phyloP scores from a whole-genome alignment of 2,329 filamentous ascomycete species.

The Herpomyces periplanetae region DNA sequence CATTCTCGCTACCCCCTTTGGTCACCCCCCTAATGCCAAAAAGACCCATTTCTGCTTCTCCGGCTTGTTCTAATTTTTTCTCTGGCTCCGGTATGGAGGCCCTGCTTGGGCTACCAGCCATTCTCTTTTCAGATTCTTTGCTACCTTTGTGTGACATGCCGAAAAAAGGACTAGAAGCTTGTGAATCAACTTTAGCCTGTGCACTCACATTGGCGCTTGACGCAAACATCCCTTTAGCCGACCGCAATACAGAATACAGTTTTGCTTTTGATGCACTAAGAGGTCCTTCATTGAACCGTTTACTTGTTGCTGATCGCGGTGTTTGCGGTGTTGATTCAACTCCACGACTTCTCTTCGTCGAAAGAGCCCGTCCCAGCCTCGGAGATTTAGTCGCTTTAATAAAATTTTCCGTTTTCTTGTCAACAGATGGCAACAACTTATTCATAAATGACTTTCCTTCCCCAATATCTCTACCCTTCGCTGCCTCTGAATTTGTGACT shows the following conservation, averaged over 20 bases:
- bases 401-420: no score
- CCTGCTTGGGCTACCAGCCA: slow-evolving; percentile 9
- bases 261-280: slow-evolving; percentile 74
- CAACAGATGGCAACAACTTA: no score
- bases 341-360: no score
- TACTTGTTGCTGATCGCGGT: slow-evolving; percentile 9
- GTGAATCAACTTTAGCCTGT: slow-evolving; percentile 15
- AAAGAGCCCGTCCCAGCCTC: no score
- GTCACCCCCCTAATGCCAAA: no score
- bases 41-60: no score
- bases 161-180: not conserved
- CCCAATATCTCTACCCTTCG: no score
- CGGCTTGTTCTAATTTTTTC: no score
- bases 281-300: slow-evolving; percentile 20
- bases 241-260: slow-evolving; percentile 57
- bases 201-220: slow-evolving; percentile 22
- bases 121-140: not conserved
- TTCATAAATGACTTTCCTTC: no score
- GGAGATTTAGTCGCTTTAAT: no score
- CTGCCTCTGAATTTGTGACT: no score
- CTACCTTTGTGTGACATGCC: not conserved
- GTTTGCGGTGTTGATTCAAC: slow-evolving; percentile 11
- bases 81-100: slow-evolving; percentile 5
- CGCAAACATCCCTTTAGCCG: slow-evolving; percentile 46
- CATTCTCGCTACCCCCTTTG: no score